Evolutionary conservation across 192 early-diverging fungal genomes (phyloP).

Genomic region (Ramicandelaber brevisporus): DNA sequence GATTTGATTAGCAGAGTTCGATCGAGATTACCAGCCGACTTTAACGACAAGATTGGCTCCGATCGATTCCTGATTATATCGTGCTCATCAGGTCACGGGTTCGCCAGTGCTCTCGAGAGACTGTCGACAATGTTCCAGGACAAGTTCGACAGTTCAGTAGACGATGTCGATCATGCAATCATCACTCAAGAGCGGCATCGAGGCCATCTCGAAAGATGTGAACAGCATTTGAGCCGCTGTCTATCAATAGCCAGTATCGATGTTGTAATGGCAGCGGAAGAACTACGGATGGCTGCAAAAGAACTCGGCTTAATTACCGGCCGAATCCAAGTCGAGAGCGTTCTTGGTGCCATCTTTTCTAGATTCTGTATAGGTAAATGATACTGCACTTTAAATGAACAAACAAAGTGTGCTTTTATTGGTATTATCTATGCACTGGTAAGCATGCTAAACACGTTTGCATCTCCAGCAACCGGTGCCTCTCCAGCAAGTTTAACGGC

Average conservation of each 20-base stretch:
- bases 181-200: conserved; percentile 29
- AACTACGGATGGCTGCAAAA: conserved; percentile 31
- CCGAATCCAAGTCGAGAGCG: conserved; percentile 38
- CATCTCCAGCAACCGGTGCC: no score
- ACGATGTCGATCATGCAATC: no score
- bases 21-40: not conserved
- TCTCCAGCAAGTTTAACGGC: no score
- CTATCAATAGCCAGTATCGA: conserved; percentile 11
- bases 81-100: conserved; percentile 44
- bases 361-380: conserved; percentile 65
- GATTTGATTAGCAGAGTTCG: not conserved
- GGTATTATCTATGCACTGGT: no score
- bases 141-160: no score
- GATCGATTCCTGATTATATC: conserved; percentile 2
- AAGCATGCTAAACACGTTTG: no score
- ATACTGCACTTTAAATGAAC: no score
- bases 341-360: conserved; percentile 45
- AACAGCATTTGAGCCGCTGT: not conserved
- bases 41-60: not conserved
- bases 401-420: no score
- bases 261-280: conserved; percentile 47
- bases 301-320: conserved; percentile 48
- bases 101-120: no score
- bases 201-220: conserved; percentile 15
- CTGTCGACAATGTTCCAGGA: no score